Evolutionary conservation across 1,139 yeast genomes (phyloP).

Genomic region (Lodderomyces oxycetoniae): DNA sequence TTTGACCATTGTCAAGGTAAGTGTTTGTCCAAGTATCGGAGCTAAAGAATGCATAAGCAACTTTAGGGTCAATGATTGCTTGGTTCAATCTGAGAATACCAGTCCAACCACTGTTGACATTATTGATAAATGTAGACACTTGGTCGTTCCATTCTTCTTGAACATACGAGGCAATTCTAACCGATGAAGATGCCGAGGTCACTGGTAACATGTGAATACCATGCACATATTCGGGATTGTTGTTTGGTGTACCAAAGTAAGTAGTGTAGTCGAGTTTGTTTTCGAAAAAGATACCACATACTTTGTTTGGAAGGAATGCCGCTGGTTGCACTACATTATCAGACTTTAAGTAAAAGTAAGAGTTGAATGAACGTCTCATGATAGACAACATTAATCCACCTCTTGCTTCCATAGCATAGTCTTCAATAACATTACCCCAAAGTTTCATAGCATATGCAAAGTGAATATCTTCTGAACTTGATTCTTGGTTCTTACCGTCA

Average conservation of each 20-base stretch:
- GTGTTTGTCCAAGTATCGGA: slow-evolving; percentile 17
- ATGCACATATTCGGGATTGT: slow-evolving; percentile 71
- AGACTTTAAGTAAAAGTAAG: slow-evolving; percentile 53
- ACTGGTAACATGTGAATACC: slow-evolving; percentile 91
- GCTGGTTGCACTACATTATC: slow-evolving; percentile 60
- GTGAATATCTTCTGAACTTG: slow-evolving; percentile 77
- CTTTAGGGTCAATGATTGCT: slow-evolving; percentile 67
- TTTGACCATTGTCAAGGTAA: slow-evolving; percentile 82
- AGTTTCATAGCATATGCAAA: slow-evolving; percentile 77
- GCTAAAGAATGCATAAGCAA: slow-evolving; percentile 67
- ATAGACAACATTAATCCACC: slow-evolving; percentile 72
- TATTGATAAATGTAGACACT: slow-evolving; percentile 46
- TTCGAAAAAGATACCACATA: slow-evolving; percentile 75
- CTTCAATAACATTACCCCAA: slow-evolving; percentile 75
- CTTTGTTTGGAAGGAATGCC: slow-evolving; percentile 56
- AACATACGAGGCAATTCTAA: slow-evolving; percentile 67
- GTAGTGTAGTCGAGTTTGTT: slow-evolving; percentile 87
- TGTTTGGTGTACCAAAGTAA: slow-evolving; percentile 42
- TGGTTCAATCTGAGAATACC: slow-evolving; percentile 77
- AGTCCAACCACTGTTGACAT: slow-evolving; percentile 76
- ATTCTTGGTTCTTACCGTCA: slow-evolving; percentile 79
- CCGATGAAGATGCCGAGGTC: slow-evolving; percentile 76
- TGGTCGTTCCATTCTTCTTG: slow-evolving; percentile 72
- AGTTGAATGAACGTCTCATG: slow-evolving; percentile 56
- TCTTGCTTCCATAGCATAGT: slow-evolving; percentile 67